Percentiles rank a stretch among this genome's conserved stretches.
These are phyloP conservation scores for Astrephomene gubernaculifera DNA, from an alignment of 139 green algal species.

Conservation along the genomic window DNA sequence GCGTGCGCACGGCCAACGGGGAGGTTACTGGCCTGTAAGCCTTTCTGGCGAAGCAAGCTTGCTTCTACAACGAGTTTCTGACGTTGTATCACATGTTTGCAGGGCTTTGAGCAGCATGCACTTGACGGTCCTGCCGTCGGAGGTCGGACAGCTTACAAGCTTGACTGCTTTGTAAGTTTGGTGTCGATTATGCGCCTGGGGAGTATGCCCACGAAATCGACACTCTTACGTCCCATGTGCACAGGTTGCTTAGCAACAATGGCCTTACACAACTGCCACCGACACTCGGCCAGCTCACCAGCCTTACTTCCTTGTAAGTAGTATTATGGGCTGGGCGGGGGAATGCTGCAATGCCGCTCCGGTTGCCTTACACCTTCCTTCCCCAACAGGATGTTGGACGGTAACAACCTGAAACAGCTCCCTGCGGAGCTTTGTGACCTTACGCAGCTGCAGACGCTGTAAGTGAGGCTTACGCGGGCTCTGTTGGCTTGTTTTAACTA, in stretches of 20 bases:
- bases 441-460: conserved; percentile 45
- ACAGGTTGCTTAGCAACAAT: conserved; percentile 42
- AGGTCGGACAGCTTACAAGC: conserved; percentile 25
- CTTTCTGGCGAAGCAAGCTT: neutral
- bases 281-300: neutral
- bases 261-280: conserved; percentile 5
- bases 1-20: neutral
- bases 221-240: neutral
- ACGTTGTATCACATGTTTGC: neutral
- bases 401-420: conserved; percentile 47
- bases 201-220: neutral
- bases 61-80: no score
- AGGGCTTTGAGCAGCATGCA: conserved; percentile 36
- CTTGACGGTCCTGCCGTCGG: conserved; percentile 14
- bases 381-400: conserved; percentile 53
- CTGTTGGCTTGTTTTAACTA: neutral
- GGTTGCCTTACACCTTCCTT: neutral
- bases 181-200: neutral
- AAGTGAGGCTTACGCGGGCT: neutral
- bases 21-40: conserved; percentile 37
- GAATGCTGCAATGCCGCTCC: neutral
- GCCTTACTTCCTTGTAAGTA: conserved; percentile 36
- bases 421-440: conserved; percentile 40
- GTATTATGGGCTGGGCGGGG: neutral
- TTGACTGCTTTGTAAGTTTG: conserved; percentile 26